Base-by-base conservation (phyloP, 2,329 filamentous ascomycete species). In the Pseudogymnoascus sp. region DNA sequence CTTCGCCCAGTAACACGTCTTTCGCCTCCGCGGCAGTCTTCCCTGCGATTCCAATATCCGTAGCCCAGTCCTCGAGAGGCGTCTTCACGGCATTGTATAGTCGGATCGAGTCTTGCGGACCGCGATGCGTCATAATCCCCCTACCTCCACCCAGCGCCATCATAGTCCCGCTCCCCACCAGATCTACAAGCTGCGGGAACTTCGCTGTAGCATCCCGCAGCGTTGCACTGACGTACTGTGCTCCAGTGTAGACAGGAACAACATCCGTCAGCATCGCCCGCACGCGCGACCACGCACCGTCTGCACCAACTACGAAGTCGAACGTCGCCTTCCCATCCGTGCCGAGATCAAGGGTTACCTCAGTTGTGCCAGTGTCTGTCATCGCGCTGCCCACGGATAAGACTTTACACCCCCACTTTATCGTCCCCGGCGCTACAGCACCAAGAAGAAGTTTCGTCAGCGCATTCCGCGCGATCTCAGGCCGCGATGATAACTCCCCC, bases 361-460 rank as follows among this genome's bases (percentile, higher is more conserved):
- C 42, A 3, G 44, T 50, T 14, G 44, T 24, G 10, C 64, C 16
- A 16, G 21, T 16, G 21, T 42, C 29, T 6, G 44, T 24, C 29
- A 21, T 61, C 64, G 29, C 60, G n/a, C 11, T 61, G 42, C n/a
- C 65, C 64, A 29, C 62, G 61, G 10, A 24, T 16, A 50, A 24
- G 5, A 82, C 70, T 65, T 74, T 76, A 13, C 67, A 68, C 4
- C 66, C 70, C 78, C 77, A 82, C 8, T 67, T 67, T 5, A 83
- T 72, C 3, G 65, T 72, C 0, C 72, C 72, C 0, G 68, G 62
- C 3, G 70, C 73, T 0, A 77, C 59, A 0, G 70, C 65, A 1
- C 67, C 65, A 0, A 77, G 61, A 2, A 80, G 67, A 2, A 80
- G 68, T 21, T 73, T 67, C 0, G 69, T 68, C 38, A 80, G 68